Conservation (phyloP, 106 monocot genomes). For the Triglochin maritima region DNA sequence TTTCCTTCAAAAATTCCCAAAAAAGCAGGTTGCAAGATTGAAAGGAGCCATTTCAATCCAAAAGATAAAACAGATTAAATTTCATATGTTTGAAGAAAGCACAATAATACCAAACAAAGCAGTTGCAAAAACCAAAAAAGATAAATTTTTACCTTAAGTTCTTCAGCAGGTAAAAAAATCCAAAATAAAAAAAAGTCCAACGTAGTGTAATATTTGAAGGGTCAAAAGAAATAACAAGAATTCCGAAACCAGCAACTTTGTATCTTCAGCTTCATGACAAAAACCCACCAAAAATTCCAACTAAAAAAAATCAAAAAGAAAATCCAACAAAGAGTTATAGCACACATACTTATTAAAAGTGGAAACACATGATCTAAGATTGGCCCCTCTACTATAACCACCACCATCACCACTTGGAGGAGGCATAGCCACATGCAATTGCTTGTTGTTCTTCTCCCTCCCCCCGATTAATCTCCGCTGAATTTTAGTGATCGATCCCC, state of each 20-base stretch:
- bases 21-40: neutral
- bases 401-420: conserved; percentile 19
- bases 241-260: too few species aligned
- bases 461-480: conserved; percentile 31
- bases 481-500: conserved; percentile 23
- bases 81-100: neutral
- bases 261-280: too few species aligned
- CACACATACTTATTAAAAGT: neutral
- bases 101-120: too few species aligned
- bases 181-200: too few species aligned
- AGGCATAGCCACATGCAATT: conserved; percentile 11
- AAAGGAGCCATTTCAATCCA: neutral
- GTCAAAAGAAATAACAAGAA: too few species aligned
- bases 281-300: too few species aligned
- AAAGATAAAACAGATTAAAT: conserved; percentile 16
- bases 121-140: too few species aligned
- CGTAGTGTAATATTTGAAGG: too few species aligned
- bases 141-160: too few species aligned
- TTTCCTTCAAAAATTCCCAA: neutral
- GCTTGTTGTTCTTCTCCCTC: conserved; percentile 7
- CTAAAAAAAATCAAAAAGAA: too few species aligned
- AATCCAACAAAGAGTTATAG: too few species aligned
- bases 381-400: conserved; percentile 27
- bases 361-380: conserved; percentile 17
- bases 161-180: too few species aligned